Evolutionary conservation across 805 yeast species (phyloP).

Genomic region (Hanseniaspora hatyaiensis): DNA sequence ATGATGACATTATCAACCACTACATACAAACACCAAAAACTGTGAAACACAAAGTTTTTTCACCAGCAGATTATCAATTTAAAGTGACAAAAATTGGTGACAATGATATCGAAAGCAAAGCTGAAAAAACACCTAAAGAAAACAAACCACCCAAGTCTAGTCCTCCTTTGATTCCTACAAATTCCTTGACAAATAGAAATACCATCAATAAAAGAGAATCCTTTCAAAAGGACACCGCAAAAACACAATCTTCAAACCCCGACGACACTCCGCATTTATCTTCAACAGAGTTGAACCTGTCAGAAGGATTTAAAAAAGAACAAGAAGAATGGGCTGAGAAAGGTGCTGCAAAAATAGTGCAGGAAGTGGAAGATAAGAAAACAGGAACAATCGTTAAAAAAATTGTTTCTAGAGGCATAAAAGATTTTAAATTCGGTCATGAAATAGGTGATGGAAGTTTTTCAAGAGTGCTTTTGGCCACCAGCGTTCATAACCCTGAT

Average conservation of each 20-base stretch:
- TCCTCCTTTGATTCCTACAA: too few species aligned
- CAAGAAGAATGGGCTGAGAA: slow-evolving; percentile 42
- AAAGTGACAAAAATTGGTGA: neutral
- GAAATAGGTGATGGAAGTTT: slow-evolving; percentile 93
- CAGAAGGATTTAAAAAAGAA: slow-evolving; percentile 20
- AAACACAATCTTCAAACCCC: neutral
- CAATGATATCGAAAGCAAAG: too few species aligned
- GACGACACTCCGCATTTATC: slow-evolving; percentile 9
- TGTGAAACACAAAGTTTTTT: neutral
- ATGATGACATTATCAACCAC: slow-evolving; percentile 12
- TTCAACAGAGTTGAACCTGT: slow-evolving; percentile 5
- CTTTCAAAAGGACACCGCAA: neutral
- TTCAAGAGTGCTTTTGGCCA: slow-evolving; percentile 81
- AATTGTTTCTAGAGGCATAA: slow-evolving; percentile 46
- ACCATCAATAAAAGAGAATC: neutral
- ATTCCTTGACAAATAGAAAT: too few species aligned
- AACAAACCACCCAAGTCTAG: neutral
- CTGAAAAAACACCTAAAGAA: neutral
- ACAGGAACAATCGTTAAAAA: slow-evolving; percentile 43
- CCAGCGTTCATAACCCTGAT: slow-evolving; percentile 56
- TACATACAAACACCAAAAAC: neutral
- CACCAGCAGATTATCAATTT: neutral
- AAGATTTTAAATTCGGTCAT: slow-evolving; percentile 81
- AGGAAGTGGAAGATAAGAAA: slow-evolving; percentile 33
- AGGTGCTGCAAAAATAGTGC: slow-evolving; percentile 49